These are phyloP conservation scores for Nidula microcarpa DNA, from an alignment of 768 basidiomycete species.

Conservation along the genomic window DNA sequence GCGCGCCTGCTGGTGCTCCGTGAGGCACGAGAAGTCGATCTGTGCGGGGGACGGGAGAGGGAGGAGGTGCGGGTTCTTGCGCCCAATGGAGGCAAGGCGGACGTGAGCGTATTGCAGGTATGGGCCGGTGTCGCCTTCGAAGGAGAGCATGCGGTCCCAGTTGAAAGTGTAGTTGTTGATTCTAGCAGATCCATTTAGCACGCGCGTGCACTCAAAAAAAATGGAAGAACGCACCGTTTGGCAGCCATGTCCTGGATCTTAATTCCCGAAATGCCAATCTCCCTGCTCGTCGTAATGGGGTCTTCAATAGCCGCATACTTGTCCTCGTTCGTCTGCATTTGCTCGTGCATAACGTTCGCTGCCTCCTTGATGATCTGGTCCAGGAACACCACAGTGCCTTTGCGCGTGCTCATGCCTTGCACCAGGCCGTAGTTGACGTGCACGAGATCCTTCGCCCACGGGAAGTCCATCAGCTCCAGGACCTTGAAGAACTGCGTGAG, in stretches of 20 bases:
- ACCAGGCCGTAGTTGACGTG: conserved; percentile 94
- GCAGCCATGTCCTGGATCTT: conserved; percentile 99
- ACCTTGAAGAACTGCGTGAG: conserved; percentile 93
- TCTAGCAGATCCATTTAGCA: conserved; percentile 32
- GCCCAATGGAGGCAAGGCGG: conserved; percentile 81
- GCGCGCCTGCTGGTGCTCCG: conserved; percentile 64
- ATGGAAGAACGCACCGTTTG: conserved; percentile 58
- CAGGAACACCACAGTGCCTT: conserved; percentile 92
- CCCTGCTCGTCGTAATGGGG: conserved; percentile 71
- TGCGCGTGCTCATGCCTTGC: conserved; percentile 91
- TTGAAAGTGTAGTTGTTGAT: conserved; percentile 93
- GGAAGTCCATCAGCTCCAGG: conserved; percentile 83
- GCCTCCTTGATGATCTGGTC: conserved; percentile 92
- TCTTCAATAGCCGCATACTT: conserved; percentile 89
- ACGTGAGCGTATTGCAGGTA: conserved; percentile 97
- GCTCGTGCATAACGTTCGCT: conserved; percentile 87
- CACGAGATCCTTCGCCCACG: conserved; percentile 78
- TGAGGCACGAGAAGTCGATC: conserved; percentile 64
- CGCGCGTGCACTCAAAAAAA: conserved; percentile 2
- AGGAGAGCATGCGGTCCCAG: conserved; percentile 89
- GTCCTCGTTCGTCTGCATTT: conserved; percentile 92
- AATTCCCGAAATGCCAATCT: conserved; percentile 92
- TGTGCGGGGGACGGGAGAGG: conserved; percentile 66
- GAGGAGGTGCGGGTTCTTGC: conserved; percentile 84
- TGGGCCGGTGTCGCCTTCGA: conserved; percentile 92